These are phyloP conservation scores for Gossypium australe DNA, from an alignment of 345 rosid species.

Conservation along the genomic window DNA sequence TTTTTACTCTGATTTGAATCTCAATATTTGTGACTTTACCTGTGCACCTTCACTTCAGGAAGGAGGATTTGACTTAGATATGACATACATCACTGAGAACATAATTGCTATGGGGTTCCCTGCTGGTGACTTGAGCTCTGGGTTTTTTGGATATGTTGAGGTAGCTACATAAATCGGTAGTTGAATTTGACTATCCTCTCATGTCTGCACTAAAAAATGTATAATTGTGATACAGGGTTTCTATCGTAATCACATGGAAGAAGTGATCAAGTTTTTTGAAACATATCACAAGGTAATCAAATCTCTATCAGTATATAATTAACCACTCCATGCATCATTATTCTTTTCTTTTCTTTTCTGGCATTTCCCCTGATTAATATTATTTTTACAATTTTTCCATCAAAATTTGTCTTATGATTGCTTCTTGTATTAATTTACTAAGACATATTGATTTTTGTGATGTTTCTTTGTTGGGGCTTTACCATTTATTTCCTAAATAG, in stretches of 20 bases:
- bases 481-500: neutral
- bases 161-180: slow-evolving; percentile 28
- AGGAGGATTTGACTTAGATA: slow-evolving; percentile 85
- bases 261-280: slow-evolving; percentile 84
- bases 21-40: neutral
- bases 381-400: neutral
- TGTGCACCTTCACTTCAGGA: slow-evolving; percentile 36
- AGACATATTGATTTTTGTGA: neutral
- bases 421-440: neutral
- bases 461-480: neutral
- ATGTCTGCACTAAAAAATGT: slow-evolving; percentile 8
- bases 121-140: slow-evolving; percentile 94
- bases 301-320: neutral
- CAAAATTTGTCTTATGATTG: neutral
- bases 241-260: slow-evolving; percentile 92
- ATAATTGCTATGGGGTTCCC: slow-evolving; percentile 95
- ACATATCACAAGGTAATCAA: slow-evolving; percentile 70
- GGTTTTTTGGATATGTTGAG: slow-evolving; percentile 83
- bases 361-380: neutral
- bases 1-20: neutral
- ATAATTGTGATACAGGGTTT: slow-evolving; percentile 57
- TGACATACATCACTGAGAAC: slow-evolving; percentile 82
- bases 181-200: neutral
- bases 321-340: neutral
- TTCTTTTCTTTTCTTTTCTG: neutral